These are phyloP conservation scores for Vaccinium corymbosum DNA, from an alignment of 148 eudicot genomes.

Conservation along the genomic window DNA sequence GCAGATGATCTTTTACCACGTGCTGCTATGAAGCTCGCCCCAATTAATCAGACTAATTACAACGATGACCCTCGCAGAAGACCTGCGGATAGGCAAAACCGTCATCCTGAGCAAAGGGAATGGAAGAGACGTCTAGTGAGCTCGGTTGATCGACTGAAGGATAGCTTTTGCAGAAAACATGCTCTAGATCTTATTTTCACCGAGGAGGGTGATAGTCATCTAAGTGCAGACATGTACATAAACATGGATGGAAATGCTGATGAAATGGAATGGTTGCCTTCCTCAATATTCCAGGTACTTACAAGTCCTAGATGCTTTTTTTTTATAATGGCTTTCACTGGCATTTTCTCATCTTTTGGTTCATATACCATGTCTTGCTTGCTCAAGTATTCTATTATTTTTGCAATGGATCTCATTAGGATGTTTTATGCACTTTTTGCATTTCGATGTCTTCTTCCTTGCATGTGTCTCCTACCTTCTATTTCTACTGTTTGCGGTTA, in stretches of 20 bases:
- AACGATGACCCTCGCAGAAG: constrained; percentile 67
- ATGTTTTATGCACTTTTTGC: background rate
- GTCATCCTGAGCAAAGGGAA: constrained; percentile 92
- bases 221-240: constrained; percentile 83
- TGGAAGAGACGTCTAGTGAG: constrained; percentile 84
- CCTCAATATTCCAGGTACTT: constrained; percentile 87
- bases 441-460: background rate
- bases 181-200: constrained; percentile 91
- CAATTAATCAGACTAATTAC: constrained; percentile 47
- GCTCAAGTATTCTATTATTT: background rate
- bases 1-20: constrained; percentile 95
- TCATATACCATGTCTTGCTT: background rate
- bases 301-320: constrained; percentile 2
- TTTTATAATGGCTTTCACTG: background rate
- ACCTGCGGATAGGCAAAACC: constrained; percentile 66
- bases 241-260: constrained; percentile 74
- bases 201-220: constrained; percentile 89
- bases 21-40: constrained; percentile 80
- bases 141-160: constrained; percentile 83
- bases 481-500: background rate
- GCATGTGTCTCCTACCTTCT: background rate
- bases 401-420: background rate
- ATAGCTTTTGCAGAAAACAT: constrained; percentile 90
- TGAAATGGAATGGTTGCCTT: constrained; percentile 88
- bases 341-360: background rate